These are phyloP conservation scores for Ricinus communis DNA, from an alignment of 345 rosid species.

Conservation along the genomic window DNA sequence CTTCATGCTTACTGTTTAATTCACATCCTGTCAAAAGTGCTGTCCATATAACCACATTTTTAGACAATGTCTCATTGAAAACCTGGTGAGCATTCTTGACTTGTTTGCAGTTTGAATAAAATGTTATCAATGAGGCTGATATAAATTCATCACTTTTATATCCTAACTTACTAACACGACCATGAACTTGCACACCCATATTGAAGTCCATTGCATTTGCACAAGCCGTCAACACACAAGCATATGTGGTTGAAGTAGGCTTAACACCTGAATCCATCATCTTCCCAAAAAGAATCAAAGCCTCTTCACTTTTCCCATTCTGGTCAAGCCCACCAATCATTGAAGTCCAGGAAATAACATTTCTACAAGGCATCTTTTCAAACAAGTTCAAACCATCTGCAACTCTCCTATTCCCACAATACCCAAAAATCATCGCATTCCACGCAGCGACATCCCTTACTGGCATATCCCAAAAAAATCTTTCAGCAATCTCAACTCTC, in stretches of 20 bases:
- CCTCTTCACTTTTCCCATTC: conserved; percentile 51
- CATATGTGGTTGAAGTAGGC: conserved; percentile 51
- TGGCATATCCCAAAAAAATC: conserved; percentile 56
- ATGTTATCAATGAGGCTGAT: conserved; percentile 59
- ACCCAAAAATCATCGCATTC: conserved; percentile 77
- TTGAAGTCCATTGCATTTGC: conserved; percentile 44
- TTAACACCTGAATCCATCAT: conserved; percentile 47
- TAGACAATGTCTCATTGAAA: conserved; percentile 41
- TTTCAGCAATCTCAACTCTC: conserved; percentile 51
- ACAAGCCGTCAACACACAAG: conserved; percentile 59
- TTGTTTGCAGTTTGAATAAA: conserved; percentile 58
- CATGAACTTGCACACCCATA: conserved; percentile 61
- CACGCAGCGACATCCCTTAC: conserved; percentile 62
- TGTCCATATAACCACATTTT: conserved; percentile 64
- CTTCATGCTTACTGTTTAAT: conserved; percentile 49
- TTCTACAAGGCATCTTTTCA: conserved; percentile 49
- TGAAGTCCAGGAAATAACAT: conserved; percentile 82
- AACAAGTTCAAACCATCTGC: conserved; percentile 56
- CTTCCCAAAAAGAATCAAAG: conserved; percentile 43
- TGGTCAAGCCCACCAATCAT: conserved; percentile 72
- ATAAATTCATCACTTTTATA: conserved; percentile 45
- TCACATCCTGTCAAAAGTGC: conserved; percentile 61
- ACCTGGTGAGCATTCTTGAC: conserved; percentile 42
- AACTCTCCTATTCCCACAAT: conserved; percentile 48
- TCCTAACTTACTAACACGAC: conserved; percentile 49